A percentile compares a stretch with the other conserved stretches of the same genome.
Evolutionary conservation across 768 basidiomycete species (phyloP).

Genomic region (Amanita brunnescens): DNA sequence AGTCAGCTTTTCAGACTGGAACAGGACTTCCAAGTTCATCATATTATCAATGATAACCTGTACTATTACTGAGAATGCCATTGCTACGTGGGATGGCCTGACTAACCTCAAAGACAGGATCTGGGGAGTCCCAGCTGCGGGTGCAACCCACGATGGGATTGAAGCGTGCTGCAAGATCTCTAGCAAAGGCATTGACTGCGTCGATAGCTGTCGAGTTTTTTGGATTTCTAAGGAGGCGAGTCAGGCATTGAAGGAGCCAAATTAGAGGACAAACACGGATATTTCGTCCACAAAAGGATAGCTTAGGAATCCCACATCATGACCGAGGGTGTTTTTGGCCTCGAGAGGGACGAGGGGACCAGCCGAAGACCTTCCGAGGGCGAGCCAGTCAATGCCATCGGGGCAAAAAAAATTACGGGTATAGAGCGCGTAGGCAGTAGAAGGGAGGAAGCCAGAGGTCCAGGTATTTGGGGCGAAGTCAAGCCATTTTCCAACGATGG

Average conservation of each 20-base stretch:
- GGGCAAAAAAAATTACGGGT: conserved; percentile 42
- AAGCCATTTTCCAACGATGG: conserved; percentile 38
- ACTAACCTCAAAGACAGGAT: conserved; percentile 52
- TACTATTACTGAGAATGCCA: neutral
- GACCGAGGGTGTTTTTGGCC: conserved; percentile 38
- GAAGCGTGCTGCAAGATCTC: conserved; percentile 47
- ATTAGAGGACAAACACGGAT: conserved; percentile 32
- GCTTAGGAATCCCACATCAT: conserved; percentile 67
- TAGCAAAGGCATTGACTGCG: conserved; percentile 50
- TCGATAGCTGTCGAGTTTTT: conserved; percentile 45
- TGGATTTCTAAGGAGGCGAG: conserved; percentile 38
- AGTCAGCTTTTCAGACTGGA: conserved; percentile 47
- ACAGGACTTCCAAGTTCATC: conserved; percentile 71
- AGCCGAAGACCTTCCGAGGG: conserved; percentile 42
- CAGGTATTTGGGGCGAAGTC: conserved; percentile 49
- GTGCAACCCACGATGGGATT: conserved; percentile 56
- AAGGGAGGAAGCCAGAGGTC: conserved; percentile 65
- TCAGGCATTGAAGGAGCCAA: neutral
- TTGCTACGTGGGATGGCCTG: neutral
- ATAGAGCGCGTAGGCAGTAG: conserved; percentile 50
- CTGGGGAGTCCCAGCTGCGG: conserved; percentile 54
- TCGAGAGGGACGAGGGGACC: conserved; percentile 43
- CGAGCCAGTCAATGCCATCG: conserved; percentile 45
- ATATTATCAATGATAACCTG: conserved; percentile 74
- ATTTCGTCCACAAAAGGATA: conserved; percentile 61